Evolutionary conservation across 2,329 filamentous ascomycete species (phyloP), one percentile per base, ranked within the genome.

Genomic region (Aureobasidium leucospermi): DNA sequence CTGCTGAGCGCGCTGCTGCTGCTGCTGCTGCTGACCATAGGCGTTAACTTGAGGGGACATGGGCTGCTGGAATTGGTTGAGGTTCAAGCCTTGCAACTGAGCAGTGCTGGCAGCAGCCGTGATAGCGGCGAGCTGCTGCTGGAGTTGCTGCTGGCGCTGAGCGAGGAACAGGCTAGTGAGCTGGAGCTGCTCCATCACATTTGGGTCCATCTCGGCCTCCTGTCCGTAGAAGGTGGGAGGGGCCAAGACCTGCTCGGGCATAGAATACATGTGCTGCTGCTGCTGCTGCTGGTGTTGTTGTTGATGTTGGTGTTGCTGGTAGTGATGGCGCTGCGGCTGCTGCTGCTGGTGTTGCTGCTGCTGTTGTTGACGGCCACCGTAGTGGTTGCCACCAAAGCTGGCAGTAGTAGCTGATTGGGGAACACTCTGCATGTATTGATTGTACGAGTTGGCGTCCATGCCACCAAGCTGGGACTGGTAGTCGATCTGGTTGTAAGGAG

Each of bases 131-230:
- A 97, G 82, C 76, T 97, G 91, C 76, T 96, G 92, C 76, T 97
- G 92, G 56, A 97, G 84, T 64, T 89, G 88, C 76, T 96, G 91
- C 76, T 97, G 93, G 75, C 96, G 92, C 70, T 96, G 90, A 42
- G 91, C 90, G 53, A 99, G 82, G 70, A 95, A 96, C 71, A 94
- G 78, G 73, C 96, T 96, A 68, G 91, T 95, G 60, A 90, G 88
- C 69, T 96, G 84, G 64, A 97, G 80, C 74, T 96, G 90, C 57
- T 91, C 89, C 66, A 96, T 94, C 57, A 95, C 74, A 62, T 84
- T 87, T 56, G 92, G 90, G 68, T 97, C 94, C 77, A 96, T 89
- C 66, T 86, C 81, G 62, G 89, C 83, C 66, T 87, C 84, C 48
- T 81, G 80, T 67, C 85, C 81, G 68, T 90, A 83, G 62, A 96